These are phyloP conservation scores for Mycena haematopus DNA, from an alignment of 768 basidiomycete species.

Conservation along the genomic window DNA sequence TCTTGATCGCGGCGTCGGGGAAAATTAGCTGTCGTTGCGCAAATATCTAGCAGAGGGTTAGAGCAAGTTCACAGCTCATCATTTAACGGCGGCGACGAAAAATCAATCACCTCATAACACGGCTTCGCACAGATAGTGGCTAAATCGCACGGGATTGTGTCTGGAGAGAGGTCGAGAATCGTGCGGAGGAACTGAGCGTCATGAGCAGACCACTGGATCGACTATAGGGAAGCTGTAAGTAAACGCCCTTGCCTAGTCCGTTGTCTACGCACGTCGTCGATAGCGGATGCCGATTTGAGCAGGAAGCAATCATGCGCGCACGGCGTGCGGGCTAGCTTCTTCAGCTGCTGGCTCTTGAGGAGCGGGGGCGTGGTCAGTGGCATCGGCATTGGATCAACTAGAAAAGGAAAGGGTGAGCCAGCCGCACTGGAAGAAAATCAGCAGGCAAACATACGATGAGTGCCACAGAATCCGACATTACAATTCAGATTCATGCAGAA, in stretches of 20 bases:
- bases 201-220: constrained; percentile 43
- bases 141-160: constrained; percentile 59
- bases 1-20: constrained; percentile 3
- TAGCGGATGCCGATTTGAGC: constrained; percentile 10
- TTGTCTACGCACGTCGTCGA: background rate
- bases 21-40: constrained; percentile 6
- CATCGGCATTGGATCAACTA: constrained; percentile 39
- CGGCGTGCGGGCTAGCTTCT: constrained; percentile 26
- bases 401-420: background rate
- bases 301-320: constrained; percentile 46
- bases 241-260: too few species aligned
- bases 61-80: too few species aligned
- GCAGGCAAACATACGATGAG: constrained; percentile 48
- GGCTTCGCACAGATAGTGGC: constrained; percentile 61
- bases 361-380: constrained; percentile 32
- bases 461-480: constrained; percentile 53
- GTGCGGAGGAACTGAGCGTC: constrained; percentile 48
- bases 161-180: constrained; percentile 50
- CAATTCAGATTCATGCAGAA: constrained; percentile 65
- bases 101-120: constrained; percentile 59
- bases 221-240: constrained; percentile 22
- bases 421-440: background rate
- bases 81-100: too few species aligned
- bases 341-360: constrained; percentile 32
- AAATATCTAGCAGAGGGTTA: constrained; percentile 8